Percentiles rank a stretch among this genome's conserved stretches.
Conservation (phyloP, 768 basidiomycete genomes). For the Collybiopsis luxurians region DNA sequence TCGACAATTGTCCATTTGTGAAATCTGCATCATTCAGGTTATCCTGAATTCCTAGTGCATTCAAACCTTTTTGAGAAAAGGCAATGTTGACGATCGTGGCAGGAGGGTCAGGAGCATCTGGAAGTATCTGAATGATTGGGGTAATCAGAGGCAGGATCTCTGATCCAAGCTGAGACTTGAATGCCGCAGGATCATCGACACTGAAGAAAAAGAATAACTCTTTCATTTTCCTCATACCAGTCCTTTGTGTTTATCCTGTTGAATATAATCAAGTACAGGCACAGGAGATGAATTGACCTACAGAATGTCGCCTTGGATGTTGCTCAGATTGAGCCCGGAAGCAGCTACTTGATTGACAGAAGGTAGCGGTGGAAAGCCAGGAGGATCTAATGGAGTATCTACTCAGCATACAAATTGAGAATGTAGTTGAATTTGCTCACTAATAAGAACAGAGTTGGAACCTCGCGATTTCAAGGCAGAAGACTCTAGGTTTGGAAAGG, state of each 20-base stretch:
- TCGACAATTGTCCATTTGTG: slow-evolving; percentile 7
- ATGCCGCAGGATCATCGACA: slow-evolving; percentile 14
- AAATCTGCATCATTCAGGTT: slow-evolving; percentile 14
- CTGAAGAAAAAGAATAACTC: slow-evolving; percentile 24
- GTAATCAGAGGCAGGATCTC: slow-evolving; percentile 19
- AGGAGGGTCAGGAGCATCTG: slow-evolving; percentile 14
- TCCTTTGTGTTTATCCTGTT: background rate
- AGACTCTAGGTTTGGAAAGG: background rate
- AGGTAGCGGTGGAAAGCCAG: background rate
- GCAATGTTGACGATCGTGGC: slow-evolving; percentile 22
- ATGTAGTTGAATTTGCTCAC: background rate
- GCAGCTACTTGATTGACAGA: background rate
- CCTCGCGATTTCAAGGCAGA: background rate
- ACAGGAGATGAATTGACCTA: background rate
- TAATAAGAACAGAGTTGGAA: background rate
- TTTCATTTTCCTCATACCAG: slow-evolving; percentile 19
- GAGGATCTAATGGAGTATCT: background rate
- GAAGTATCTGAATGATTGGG: slow-evolving; percentile 16
- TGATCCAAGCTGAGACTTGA: slow-evolving; percentile 16
- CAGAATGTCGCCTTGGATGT: slow-evolving; percentile 13
- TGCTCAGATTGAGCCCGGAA: background rate
- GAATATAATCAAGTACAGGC: too few species aligned
- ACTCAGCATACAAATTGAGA: background rate
- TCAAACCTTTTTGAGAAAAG: slow-evolving; percentile 17
- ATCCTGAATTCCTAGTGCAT: slow-evolving; percentile 15